Evolutionary conservation across 2,329 filamentous ascomycete genomes (phyloP), one percentile per base, ranked within the genome.

Genomic region (Fusarium sp.): DNA sequence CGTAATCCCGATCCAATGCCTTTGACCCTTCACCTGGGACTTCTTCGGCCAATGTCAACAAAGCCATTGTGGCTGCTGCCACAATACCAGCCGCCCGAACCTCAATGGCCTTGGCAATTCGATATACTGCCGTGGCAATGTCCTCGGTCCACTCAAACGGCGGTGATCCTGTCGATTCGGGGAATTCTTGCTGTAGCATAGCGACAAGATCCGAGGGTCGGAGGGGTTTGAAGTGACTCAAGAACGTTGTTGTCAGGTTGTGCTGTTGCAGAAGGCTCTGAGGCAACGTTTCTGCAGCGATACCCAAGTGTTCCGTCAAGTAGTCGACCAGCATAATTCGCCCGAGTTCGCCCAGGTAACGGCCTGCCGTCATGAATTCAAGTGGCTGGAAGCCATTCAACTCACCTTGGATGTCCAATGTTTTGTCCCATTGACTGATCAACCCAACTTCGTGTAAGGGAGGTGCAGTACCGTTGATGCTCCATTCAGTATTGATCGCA

Each of bases 401-500:
- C 75, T 94, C 91, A 75, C 91, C 92, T 51, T 90, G 88, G 9
- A 82, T 82, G 75, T 95, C 93, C 11, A 96, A 86, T 66, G 87
- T 83, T 15, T 85, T 82, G 77, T 96, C 94, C 93, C 93, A 96
- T 41, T 83, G 83, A 15, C 89, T 95, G 58, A 94, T 89, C 54
- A 95, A 86, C 3, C 85, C 84, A 26, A 91, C 83, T 30, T 91
- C 86, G 30, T 87, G 85, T 61, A 96, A 83, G 1, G 93, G 92
- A 12, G 87, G 85, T n/a, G 90, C 90, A 5, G 93, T 90, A 12
- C 93, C 93, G 32, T 91, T 91, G 76, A 96, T 94, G 58, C 92
- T 93, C 92, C 93, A 95, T 82, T 96, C 94, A 0, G 94, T 96
- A 79, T 96, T 96, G 72, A 96, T 90, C 9, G 94, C 89, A 20